Evolutionary conservation across 2,329 filamentous ascomycete genomes (phyloP), one percentile per base, ranked within the genome.

Genomic region (Beauveria brongniartii): DNA sequence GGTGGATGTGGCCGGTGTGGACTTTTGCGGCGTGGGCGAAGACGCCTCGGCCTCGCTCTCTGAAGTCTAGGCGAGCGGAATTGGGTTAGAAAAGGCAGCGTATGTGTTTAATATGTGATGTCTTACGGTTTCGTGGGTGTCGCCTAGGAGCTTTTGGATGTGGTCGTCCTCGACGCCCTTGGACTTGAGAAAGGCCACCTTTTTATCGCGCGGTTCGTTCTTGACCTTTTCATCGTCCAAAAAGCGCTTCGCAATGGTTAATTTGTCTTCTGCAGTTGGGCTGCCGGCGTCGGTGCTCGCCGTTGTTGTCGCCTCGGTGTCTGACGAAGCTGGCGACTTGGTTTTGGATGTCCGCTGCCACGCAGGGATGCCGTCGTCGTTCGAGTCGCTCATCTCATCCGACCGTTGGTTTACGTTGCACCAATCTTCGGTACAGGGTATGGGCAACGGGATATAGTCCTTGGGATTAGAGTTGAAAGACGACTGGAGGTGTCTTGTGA

Each of bases 201-300:
- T 96, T 73, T 85, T 87, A 61, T 90, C 87, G 50, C 80, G 79
- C 0, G 88, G 79, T 40, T 88, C 85, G 72, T 87, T 77, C 62
- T 82, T 84, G 61, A 96, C 89, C 22, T 81, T 79, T 8, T 89
- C 85, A 63, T 95, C 88, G 55, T 89, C 78, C 4, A 97, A 81
- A 69, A 96, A 97, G 58, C 80, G 83, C 48, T 82, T 80, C 30
- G 92, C 91, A 69, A 91, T 84, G 18, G 91, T 84, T 41, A 78
- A 67, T 40, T 68, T 67, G 54, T 72, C 67, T 46, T 73, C 66
- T 18, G 63, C 28, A 8, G 65, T 63, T 41, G 58, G 63, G 43
- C 43, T 56, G 56, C 55, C 43, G 41, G 12, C 40, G 41, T 46
- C 53, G 59, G 34, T 56, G 30, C 46, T 26, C n/a, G 22, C 28